A percentile compares a stretch with the other conserved stretches of the same genome.
Evolutionary conservation across 768 basidiomycete genomes (phyloP).

Genomic region (Suillus variegatus): DNA sequence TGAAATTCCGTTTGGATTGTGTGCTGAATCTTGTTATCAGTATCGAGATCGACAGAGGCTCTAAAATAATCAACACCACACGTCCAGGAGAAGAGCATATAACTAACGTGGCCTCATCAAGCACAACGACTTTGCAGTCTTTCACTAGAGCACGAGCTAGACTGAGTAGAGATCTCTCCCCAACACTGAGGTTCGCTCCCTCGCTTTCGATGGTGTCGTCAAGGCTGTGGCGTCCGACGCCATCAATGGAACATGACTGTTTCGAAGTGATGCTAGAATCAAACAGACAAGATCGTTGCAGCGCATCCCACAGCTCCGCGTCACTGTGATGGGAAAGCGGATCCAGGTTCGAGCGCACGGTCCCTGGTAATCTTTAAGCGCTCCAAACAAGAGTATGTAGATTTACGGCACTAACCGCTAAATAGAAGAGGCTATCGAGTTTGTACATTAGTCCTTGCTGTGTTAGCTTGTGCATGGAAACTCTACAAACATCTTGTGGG

Average conservation of each 20-base stretch:
- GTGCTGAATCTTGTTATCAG: conserved; percentile 55
- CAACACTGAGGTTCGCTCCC: conserved; percentile 51
- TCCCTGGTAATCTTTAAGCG: conserved; percentile 49
- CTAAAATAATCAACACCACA: conserved; percentile 32
- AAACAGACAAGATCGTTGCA: conserved; percentile 78
- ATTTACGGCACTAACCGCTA: conserved; percentile 42
- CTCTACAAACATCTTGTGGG: conserved; percentile 60
- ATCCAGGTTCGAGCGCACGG: conserved; percentile 81
- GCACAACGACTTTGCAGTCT: conserved; percentile 47
- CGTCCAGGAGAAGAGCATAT: neutral
- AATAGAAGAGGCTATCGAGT: conserved; percentile 52
- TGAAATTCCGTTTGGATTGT: conserved; percentile 43
- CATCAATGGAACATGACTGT: conserved; percentile 18
- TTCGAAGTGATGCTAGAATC: conserved; percentile 38
- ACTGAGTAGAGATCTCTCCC: conserved; percentile 49
- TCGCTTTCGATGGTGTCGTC: conserved; percentile 55
- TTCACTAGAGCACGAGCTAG: conserved; percentile 58
- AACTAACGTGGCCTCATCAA: conserved; percentile 42
- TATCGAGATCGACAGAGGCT: conserved; percentile 42
- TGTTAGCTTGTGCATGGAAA: conserved; percentile 1
- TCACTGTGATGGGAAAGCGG: conserved; percentile 82
- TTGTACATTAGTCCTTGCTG: neutral
- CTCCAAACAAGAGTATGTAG: conserved; percentile 18
- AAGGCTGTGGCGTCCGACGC: conserved; percentile 42
- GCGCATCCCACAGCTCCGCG: conserved; percentile 78